Base-by-base conservation (phyloP, 108 stramenopile species). In the Fragilaria crotonensis region DNA sequence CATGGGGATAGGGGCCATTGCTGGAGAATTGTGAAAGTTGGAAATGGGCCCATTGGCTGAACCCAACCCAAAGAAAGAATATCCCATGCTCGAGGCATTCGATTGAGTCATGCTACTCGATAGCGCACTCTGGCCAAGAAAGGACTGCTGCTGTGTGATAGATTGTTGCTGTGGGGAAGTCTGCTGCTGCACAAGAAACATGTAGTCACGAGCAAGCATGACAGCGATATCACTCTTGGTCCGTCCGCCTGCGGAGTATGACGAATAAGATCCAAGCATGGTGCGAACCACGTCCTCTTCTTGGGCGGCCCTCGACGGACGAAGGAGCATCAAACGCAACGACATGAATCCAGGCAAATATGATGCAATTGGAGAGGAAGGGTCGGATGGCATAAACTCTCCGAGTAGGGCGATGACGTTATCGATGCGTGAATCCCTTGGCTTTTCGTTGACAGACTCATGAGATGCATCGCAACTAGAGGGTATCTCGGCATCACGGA, bases 321-420 rank as follows among this genome's bases (percentile, higher is more conserved):
- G 76, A 11, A 86, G 62, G 0, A 92, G 52, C 5, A 92, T 60
- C 5, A 92, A 65, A 4, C 85, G 76, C 45, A 92, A 71, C 0
- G 87, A 86, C 86, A 86, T 92, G 65, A 92, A 92, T 1, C 86
- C 86, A 17, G 80, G 71, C 4, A 92, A 62, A 61, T 78, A 88
- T 0, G 80, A 71, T 25, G 83, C 77, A 23, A 72, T 44, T 14
- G 80, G 76, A 30, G 80, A 84, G 25, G 69, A 67, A 4, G 90
- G 76, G 52, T 92, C 90, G 7, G 86, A 84, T 0, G 90, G 90
- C 87, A 86, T 92, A 52, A 84, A 73, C 51, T 92, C 86, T 9
- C 80, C 87, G n/a, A 92, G 74, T 45, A 92, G 70, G 21, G 83
- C 73, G 28, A 92, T 72, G n/a, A 88, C 70, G 52, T 88, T 79